Evolutionary conservation across 345 rosid genomes (phyloP).

Genomic region (Populus pruinosa): DNA sequence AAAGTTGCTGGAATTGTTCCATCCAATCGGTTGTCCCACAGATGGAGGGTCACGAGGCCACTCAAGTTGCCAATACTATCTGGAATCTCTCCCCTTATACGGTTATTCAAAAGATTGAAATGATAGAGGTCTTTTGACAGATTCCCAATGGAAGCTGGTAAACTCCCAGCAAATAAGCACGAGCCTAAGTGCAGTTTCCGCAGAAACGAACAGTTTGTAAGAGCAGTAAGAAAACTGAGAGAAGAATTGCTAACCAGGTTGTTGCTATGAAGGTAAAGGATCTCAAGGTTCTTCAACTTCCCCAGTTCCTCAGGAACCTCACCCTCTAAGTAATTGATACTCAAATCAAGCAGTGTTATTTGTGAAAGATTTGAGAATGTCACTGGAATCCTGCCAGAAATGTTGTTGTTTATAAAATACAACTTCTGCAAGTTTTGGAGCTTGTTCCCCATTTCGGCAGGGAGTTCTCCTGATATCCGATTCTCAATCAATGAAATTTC

Average conservation of each 20-base stretch:
- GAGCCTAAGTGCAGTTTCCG: constrained; percentile 17
- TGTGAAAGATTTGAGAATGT: constrained; percentile 12
- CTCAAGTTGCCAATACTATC: constrained; percentile 16
- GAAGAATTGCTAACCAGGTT: constrained; percentile 10
- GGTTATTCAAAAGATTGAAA: constrained; percentile 11
- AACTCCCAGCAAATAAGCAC: constrained; percentile 1
- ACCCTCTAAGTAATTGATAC: constrained; percentile 5
- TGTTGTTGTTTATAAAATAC: not conserved
- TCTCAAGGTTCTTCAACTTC: constrained; percentile 15
- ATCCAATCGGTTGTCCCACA: not conserved
- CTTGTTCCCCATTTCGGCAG: constrained; percentile 8
- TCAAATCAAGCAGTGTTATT: constrained; percentile 14
- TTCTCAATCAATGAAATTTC: constrained; percentile 2
- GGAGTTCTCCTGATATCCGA: not conserved
- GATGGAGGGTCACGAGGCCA: constrained; percentile 3
- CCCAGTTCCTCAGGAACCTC: constrained; percentile 12
- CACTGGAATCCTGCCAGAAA: constrained; percentile 14
- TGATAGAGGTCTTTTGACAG: constrained; percentile 16
- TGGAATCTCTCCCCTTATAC: constrained; percentile 3
- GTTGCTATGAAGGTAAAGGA: constrained; percentile 9
- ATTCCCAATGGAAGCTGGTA: constrained; percentile 9
- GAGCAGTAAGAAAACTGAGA: constrained; percentile 10
- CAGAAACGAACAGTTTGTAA: constrained; percentile 9
- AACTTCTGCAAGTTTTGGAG: constrained; percentile 12
- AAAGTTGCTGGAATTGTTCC: constrained; percentile 8